phyloP scores from a whole-genome alignment of 1,284 basidiomycete genomes.

The Irpex sp. region DNA sequence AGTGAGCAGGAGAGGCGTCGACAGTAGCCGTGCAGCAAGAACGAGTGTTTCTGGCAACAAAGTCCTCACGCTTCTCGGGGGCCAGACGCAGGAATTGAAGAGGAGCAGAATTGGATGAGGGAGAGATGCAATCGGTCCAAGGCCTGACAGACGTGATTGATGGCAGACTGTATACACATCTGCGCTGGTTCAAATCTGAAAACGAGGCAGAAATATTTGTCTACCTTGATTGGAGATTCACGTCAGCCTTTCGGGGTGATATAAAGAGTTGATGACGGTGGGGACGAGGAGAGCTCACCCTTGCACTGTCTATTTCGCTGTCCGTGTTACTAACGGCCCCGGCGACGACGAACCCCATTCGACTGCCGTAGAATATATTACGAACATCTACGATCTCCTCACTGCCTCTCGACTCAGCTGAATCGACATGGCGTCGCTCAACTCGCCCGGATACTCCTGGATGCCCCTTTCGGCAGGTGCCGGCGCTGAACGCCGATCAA shows the following conservation, averaged over 20 bases:
- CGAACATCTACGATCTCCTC: no score
- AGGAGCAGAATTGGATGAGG: slow-evolving; percentile 14
- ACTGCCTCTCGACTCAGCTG: not conserved
- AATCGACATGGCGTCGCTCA: slow-evolving; percentile 25
- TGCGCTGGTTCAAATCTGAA: not conserved
- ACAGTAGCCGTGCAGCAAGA: slow-evolving; percentile 1
- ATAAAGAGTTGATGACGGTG: slow-evolving; percentile 5
- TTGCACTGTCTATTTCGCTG: not conserved
- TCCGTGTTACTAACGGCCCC: not conserved
- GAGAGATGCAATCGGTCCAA: slow-evolving; percentile 26
- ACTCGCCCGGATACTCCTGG: slow-evolving; percentile 21
- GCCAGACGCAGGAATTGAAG: slow-evolving; percentile 15
- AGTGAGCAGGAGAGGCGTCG: slow-evolving; percentile 16
- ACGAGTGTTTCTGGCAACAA: slow-evolving; percentile 10
- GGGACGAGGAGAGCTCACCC: not conserved
- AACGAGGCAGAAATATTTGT: not conserved
- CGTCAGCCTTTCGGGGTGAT: not conserved
- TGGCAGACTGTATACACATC: slow-evolving; percentile 14
- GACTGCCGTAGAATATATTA: no score
- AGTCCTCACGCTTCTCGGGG: slow-evolving; percentile 12
- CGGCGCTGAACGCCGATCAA: slow-evolving; percentile 52
- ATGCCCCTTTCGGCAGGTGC: slow-evolving; percentile 30
- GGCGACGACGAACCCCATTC: not conserved
- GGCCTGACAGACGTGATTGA: slow-evolving; percentile 27
- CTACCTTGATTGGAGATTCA: not conserved